These are phyloP conservation scores for Ustilago shanxiensis DNA, from an alignment of 1,284 basidiomycete species.

Conservation along the genomic window DNA sequence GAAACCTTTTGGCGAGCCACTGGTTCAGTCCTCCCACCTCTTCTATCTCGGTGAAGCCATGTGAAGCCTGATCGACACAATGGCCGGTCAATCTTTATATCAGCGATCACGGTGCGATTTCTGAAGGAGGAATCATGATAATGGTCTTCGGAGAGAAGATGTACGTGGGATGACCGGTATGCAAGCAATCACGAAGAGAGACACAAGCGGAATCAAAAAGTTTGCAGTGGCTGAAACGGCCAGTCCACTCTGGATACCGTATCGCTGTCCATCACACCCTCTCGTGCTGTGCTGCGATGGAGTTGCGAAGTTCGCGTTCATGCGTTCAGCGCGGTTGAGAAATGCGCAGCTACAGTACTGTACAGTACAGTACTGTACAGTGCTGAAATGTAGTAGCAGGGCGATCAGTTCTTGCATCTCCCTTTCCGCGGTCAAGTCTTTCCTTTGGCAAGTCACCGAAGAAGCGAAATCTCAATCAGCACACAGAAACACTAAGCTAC, in stretches of 20 bases:
- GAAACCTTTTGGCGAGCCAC: background rate
- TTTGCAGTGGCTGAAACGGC: slow-evolving; percentile 7
- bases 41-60: background rate
- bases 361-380: too few species aligned
- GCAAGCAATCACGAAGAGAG: background rate
- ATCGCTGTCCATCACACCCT: background rate
- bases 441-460: slow-evolving; percentile 1
- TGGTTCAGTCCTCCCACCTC: background rate
- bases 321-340: slow-evolving; percentile 9
- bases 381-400: too few species aligned
- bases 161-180: slow-evolving; percentile 7
- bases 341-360: background rate
- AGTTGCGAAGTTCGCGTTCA: slow-evolving; percentile 6
- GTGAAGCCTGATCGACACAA: background rate
- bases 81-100: background rate
- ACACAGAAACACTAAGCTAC: background rate
- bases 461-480: slow-evolving; percentile 6
- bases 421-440: background rate
- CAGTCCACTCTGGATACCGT: background rate
- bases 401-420: slow-evolving; percentile 3
- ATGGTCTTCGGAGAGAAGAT: background rate
- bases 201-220: background rate
- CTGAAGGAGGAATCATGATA: too few species aligned
- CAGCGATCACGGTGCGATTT: background rate
- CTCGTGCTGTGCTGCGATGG: background rate